Evolutionary conservation across 345 rosid genomes (phyloP).

Genomic region (Hibiscus syriacus): DNA sequence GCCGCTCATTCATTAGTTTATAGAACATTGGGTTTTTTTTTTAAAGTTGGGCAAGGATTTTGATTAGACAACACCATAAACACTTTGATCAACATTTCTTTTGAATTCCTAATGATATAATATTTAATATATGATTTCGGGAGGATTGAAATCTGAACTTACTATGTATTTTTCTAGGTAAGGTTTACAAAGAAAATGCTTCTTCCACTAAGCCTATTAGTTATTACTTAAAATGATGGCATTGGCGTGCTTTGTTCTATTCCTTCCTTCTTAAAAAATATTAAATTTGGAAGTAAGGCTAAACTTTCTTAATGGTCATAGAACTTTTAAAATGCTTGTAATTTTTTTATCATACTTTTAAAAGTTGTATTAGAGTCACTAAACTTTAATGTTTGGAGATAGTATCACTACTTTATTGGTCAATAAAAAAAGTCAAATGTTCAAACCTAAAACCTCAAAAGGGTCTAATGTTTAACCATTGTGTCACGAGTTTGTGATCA

Average conservation of each 20-base stretch:
- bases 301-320: too few species aligned
- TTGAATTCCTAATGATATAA: neutral
- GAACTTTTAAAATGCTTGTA: too few species aligned
- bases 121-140: neutral
- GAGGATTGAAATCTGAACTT: neutral
- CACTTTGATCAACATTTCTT: slow-evolving; percentile 9
- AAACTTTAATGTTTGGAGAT: too few species aligned
- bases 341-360: too few species aligned
- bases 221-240: slow-evolving; percentile 1
- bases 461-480: too few species aligned
- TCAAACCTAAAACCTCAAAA: too few species aligned
- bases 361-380: too few species aligned
- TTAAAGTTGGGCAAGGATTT: slow-evolving; percentile 14
- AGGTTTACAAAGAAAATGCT: slow-evolving; percentile 16
- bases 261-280: neutral
- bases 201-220: slow-evolving; percentile 26
- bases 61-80: slow-evolving; percentile 34
- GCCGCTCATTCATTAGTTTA: slow-evolving; percentile 17
- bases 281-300: too few species aligned
- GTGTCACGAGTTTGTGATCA: too few species aligned
- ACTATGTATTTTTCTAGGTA: neutral
- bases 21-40: neutral
- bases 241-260: neutral
- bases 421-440: too few species aligned
- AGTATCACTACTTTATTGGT: too few species aligned